A percentile compares a stretch with the other conserved stretches of the same genome.
Conservation (phyloP, 2,329 filamentous ascomycete genomes). For the Calonectria naviculata region DNA sequence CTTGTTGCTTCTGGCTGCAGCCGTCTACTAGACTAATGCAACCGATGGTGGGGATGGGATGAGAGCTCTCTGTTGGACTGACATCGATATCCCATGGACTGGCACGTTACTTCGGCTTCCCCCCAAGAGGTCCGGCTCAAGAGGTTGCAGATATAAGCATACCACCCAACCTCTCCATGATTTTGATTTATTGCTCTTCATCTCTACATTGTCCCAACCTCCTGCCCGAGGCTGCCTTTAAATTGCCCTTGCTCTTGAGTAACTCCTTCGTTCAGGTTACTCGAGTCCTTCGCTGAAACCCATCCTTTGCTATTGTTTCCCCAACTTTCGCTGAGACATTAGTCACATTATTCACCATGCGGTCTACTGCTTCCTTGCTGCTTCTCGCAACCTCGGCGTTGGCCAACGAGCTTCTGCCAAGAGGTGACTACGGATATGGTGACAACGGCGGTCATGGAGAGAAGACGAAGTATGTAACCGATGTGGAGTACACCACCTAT, state of each 20-base stretch:
- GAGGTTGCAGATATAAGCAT: conserved; percentile 38
- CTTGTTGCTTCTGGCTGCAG: conserved; percentile 33
- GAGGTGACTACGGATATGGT: conserved; percentile 21
- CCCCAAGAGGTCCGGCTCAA: conserved; percentile 12
- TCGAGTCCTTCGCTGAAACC: conserved; percentile 40
- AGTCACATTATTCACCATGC: conserved; percentile 34
- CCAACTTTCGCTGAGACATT: conserved; percentile 29
- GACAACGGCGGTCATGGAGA: conserved; percentile 1
- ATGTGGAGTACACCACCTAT: conserved; percentile 44
- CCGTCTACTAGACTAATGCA: conserved; percentile 33
- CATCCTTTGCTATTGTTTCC: conserved; percentile 30
- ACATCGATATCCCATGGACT: conserved; percentile 34
- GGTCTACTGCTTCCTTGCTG: conserved; percentile 37
- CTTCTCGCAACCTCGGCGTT: conserved; percentile 39
- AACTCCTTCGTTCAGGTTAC: conserved; percentile 46
- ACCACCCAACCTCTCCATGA: conserved; percentile 16
- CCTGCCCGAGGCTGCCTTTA: conserved; percentile 21
- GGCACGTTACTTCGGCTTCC: conserved; percentile 15
- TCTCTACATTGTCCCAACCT: conserved; percentile 27
- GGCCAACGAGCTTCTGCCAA: conserved; percentile 31
- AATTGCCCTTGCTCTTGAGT: conserved; percentile 31
- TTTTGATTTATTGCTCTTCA: conserved; percentile 20
- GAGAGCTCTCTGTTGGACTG: conserved; percentile 27
- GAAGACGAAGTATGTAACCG: conserved; percentile 24
- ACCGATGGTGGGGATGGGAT: conserved; percentile 32